Percentiles rank a stretch among this genome's conserved stretches.
Evolutionary conservation across 805 yeast genomes (phyloP).

Genomic region (Cyberlindnera nakhonratchasimensis): DNA sequence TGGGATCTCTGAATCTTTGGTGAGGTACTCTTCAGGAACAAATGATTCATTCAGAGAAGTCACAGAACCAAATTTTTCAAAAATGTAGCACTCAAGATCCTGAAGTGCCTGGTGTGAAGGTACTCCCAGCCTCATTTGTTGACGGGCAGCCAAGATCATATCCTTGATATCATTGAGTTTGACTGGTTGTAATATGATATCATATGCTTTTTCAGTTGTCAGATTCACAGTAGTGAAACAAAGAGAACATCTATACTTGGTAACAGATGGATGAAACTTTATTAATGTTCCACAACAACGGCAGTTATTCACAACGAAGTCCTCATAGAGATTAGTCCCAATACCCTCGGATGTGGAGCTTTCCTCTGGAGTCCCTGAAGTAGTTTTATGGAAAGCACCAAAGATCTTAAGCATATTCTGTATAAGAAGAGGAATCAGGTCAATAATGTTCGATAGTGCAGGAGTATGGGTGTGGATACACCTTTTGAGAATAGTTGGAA

Average conservation of each 20-base stretch:
- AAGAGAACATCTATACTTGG: conserved; percentile 53
- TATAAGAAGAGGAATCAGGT: neutral
- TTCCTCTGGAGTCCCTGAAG: neutral
- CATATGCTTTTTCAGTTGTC: neutral
- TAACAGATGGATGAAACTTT: conserved; percentile 34
- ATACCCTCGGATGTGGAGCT: neutral
- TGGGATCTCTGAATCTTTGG: conserved; percentile 22
- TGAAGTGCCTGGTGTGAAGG: conserved; percentile 34
- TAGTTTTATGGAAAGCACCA: neutral
- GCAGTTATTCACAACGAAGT: conserved; percentile 29
- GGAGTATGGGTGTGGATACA: too few species aligned
- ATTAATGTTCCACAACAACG: conserved; percentile 46
- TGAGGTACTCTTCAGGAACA: conserved; percentile 19
- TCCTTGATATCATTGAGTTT: conserved; percentile 4
- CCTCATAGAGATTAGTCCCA: neutral
- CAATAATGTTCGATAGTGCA: too few species aligned
- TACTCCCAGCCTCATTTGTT: neutral
- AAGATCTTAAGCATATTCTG: neutral
- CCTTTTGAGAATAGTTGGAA: neutral
- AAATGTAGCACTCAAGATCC: conserved; percentile 49
- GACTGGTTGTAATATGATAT: neutral
- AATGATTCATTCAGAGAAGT: conserved; percentile 55
- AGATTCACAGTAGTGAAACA: conserved; percentile 46
- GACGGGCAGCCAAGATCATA: conserved; percentile 9
- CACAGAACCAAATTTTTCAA: conserved; percentile 44